Conservation (phyloP, 2,329 filamentous ascomycete genomes). For the Akanthomyces dipterigenus region DNA sequence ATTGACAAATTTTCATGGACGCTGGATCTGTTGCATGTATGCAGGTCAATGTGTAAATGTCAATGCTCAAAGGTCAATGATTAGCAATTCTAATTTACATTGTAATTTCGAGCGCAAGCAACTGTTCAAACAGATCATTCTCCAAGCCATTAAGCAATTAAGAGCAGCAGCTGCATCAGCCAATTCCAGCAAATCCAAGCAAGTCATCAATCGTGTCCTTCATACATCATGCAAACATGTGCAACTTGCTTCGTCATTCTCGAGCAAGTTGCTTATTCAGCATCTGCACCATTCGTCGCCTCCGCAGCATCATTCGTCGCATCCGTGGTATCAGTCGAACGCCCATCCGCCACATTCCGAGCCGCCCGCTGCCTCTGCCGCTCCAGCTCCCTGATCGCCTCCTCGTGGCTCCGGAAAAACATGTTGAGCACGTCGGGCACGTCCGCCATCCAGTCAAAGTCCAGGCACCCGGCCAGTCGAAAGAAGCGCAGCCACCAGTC, state of each 20-base stretch:
- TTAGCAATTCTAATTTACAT: neutral
- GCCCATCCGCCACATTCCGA: neutral
- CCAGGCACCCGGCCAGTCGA: slow-evolving; percentile 10
- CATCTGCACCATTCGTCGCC: neutral
- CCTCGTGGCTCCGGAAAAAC: neutral
- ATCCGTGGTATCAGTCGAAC: neutral
- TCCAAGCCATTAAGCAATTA: neutral
- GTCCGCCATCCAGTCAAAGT: slow-evolving; percentile 13
- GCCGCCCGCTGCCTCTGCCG: neutral
- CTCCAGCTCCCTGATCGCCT: neutral
- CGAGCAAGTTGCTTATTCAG: neutral
- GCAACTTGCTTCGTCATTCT: no score
- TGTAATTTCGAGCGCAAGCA: neutral
- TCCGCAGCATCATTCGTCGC: neutral
- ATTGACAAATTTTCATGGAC: neutral
- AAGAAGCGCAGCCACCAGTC: slow-evolving; percentile 14
- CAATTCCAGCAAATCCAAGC: neutral
- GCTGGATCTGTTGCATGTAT: no score
- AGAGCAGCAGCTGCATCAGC: neutral
- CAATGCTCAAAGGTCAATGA: neutral
- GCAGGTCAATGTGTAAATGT: no score
- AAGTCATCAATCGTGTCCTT: neutral
- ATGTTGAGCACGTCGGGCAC: slow-evolving; percentile 1
- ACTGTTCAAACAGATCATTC: neutral
- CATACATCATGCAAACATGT: neutral